phyloP scores from a whole-genome alignment of 179 eudicot species.

The Nepenthes alata region DNA sequence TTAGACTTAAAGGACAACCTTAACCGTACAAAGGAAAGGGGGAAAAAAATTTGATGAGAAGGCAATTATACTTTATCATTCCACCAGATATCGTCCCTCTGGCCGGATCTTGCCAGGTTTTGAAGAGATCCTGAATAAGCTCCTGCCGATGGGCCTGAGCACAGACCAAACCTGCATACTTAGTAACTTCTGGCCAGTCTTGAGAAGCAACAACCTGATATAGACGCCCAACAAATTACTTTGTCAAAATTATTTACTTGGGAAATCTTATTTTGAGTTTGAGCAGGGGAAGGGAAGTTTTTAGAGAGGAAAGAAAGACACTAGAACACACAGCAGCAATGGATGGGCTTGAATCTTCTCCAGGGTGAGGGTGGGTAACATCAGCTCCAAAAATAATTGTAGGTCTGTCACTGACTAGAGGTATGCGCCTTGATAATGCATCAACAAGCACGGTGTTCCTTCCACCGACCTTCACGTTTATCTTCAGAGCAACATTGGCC shows the following conservation, averaged over 20 bases:
- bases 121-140: conserved; percentile 73
- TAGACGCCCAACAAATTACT: background rate
- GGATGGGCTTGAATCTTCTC: conserved; percentile 90
- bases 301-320: background rate
- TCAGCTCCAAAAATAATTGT: conserved; percentile 94
- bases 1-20: background rate
- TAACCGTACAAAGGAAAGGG: background rate
- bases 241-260: no score
- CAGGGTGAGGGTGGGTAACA: conserved; percentile 94
- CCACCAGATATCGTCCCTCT: conserved; percentile 62
- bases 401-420: conserved; percentile 62
- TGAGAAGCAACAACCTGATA: conserved; percentile 87
- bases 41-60: background rate
- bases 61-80: conserved; percentile 59
- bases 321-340: conserved; percentile 67
- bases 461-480: conserved; percentile 92
- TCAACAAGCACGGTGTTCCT: conserved; percentile 78
- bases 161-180: conserved; percentile 81
- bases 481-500: conserved; percentile 75
- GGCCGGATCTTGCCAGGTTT: conserved; percentile 60
- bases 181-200: conserved; percentile 94
- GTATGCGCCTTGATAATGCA: conserved; percentile 74
- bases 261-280: background rate
- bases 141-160: conserved; percentile 96
- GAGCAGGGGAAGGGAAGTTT: background rate